Conservation (phyloP, 345 rosid species). For the Ailanthus altissimus region DNA sequence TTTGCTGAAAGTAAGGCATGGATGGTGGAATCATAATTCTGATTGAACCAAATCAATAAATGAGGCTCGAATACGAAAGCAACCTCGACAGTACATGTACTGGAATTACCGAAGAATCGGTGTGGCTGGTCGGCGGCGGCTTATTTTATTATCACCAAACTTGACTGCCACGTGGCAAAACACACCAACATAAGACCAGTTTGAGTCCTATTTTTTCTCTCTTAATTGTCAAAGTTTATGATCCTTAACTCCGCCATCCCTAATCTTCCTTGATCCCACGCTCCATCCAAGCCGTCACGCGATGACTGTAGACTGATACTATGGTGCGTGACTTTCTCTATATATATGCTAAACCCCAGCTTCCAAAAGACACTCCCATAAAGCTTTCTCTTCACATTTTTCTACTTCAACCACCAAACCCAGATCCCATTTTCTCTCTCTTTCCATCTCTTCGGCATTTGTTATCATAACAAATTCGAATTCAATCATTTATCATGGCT, state of each 20-base stretch:
- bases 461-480: not conserved
- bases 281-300: conserved; percentile 16
- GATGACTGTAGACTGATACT: no score
- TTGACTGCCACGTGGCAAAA: conserved; percentile 39
- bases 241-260: conserved; percentile 31
- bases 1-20: not conserved
- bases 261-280: conserved; percentile 21
- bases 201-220: not conserved
- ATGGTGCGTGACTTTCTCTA: conserved; percentile 7
- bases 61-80: not conserved
- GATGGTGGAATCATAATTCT: not conserved
- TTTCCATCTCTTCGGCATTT: not conserved
- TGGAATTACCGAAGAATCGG: conserved; percentile 20
- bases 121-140: conserved; percentile 58
- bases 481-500: conserved; percentile 46
- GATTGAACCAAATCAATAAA: not conserved
- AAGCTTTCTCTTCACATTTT: not conserved
- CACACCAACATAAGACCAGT: not conserved
- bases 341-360: not conserved
- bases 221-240: conserved; percentile 9
- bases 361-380: not conserved
- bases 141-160: conserved; percentile 31
- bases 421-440: conserved; percentile 13
- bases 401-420: conserved; percentile 22
- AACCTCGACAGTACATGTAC: conserved; percentile 10